phyloP scores from a whole-genome alignment of 2,329 filamentous ascomycete species.

The Coniella vitis region DNA sequence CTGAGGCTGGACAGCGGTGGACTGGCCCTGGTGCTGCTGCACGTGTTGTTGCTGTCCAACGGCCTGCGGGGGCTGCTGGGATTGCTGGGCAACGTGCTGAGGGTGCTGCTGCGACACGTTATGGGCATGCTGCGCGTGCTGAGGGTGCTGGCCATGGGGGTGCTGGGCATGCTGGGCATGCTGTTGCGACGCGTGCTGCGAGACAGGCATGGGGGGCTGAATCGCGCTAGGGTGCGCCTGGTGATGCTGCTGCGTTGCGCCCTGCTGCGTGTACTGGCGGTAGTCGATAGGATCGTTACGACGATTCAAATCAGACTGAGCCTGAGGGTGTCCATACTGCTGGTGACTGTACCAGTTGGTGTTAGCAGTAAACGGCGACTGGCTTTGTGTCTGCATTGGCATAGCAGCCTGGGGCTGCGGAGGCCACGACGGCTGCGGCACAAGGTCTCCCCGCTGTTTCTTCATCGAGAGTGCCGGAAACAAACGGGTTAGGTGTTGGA shows the following conservation, averaged over 20 bases:
- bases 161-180: slow-evolving; percentile 15
- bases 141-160: slow-evolving; percentile 13
- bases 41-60: slow-evolving; percentile 26
- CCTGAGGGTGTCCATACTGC: slow-evolving; percentile 35
- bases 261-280: slow-evolving; percentile 5
- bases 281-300: slow-evolving; percentile 24
- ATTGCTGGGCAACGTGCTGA: slow-evolving; percentile 27
- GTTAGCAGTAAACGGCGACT: slow-evolving; percentile 29
- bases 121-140: slow-evolving; percentile 24
- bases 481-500: not conserved
- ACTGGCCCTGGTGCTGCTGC: slow-evolving; percentile 20
- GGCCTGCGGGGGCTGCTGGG: slow-evolving; percentile 28
- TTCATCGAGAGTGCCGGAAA: slow-evolving; percentile 17
- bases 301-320: slow-evolving; percentile 12
- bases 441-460: slow-evolving; percentile 18
- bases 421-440: slow-evolving; percentile 24
- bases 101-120: slow-evolving; percentile 27
- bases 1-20: slow-evolving; percentile 13
- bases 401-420: slow-evolving; percentile 23
- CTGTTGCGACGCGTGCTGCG: slow-evolving; percentile 14
- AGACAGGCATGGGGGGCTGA: slow-evolving; percentile 16
- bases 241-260: slow-evolving; percentile 21
- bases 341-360: slow-evolving; percentile 35
- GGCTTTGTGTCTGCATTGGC: slow-evolving; percentile 22
- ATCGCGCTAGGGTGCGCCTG: slow-evolving; percentile 16